Conservation (phyloP, 2,329 filamentous ascomycete species). For the Ascochyta clinopodiicola region DNA sequence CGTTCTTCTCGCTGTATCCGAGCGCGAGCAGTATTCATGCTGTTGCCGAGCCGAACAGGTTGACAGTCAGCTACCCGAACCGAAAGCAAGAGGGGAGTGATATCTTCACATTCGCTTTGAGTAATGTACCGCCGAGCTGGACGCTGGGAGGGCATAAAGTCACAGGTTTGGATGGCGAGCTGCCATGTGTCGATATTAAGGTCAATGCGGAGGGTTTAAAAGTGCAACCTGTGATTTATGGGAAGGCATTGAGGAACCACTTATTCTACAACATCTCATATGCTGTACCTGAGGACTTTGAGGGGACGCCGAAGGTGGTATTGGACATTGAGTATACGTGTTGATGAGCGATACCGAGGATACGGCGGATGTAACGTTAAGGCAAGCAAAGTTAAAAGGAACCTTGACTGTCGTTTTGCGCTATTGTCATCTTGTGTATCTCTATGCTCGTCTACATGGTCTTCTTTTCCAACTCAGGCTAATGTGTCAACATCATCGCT, state of each 20-base stretch:
- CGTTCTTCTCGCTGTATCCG: conserved; percentile 39
- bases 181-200: conserved; percentile 49
- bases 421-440: neutral
- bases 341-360: conserved; percentile 20
- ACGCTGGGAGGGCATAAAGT: conserved; percentile 19
- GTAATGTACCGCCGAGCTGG: conserved; percentile 28
- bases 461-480: neutral
- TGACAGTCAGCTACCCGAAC: conserved; percentile 30
- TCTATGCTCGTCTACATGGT: conserved; percentile 6
- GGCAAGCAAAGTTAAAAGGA: no score
- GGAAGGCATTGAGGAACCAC: conserved; percentile 50
- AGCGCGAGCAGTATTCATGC: conserved; percentile 53
- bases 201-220: conserved; percentile 50
- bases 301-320: conserved; percentile 48
- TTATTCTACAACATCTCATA: conserved; percentile 58
- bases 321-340: conserved; percentile 47
- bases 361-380: no score
- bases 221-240: conserved; percentile 48
- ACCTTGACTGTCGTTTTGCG: no score
- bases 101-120: conserved; percentile 29
- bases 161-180: conserved; percentile 19
- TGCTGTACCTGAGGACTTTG: conserved; percentile 50
- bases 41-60: conserved; percentile 41
- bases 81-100: conserved; percentile 24
- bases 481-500: neutral